A percentile compares a stretch with the other conserved stretches of the same genome.
phyloP scores from a whole-genome alignment of 352 stramenopile genomes.

The Globisporangium cystogenes region DNA sequence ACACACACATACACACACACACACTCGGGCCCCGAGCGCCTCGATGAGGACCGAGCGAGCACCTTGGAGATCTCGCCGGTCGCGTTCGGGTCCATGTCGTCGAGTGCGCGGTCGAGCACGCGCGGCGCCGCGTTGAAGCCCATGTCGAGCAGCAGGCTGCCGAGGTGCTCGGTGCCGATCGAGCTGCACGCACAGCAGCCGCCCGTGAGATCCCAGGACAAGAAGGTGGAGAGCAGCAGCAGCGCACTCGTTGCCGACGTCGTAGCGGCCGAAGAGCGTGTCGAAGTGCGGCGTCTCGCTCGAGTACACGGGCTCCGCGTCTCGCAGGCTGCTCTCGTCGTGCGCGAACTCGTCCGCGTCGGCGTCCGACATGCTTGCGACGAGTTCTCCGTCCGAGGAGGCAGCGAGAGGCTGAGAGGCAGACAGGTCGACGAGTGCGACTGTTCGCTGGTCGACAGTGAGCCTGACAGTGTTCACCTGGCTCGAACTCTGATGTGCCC shows the following conservation, averaged over 20 bases:
- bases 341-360: constrained; percentile 16
- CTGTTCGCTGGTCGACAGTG: too few species aligned
- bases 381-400: too few species aligned
- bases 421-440: too few species aligned
- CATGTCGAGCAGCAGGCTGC: constrained; percentile 61
- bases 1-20: background rate
- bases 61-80: constrained; percentile 61
- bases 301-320: constrained; percentile 18
- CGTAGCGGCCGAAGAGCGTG: constrained; percentile 43
- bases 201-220: background rate
- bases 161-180: constrained; percentile 57
- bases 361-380: constrained; percentile 20
- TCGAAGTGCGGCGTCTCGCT: constrained; percentile 70
- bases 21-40: background rate
- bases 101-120: constrained; percentile 47
- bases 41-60: background rate
- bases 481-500: too few species aligned
- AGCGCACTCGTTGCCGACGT: constrained; percentile 27
- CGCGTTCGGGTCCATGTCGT: constrained; percentile 67
- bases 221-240: background rate
- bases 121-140: constrained; percentile 50
- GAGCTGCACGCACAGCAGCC: constrained; percentile 8
- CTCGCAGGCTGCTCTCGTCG: constrained; percentile 10
- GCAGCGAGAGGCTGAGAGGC: too few species aligned
- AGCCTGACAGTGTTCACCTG: too few species aligned